phyloP scores from a whole-genome alignment of 169 alveolate genomes.

The Babesia sp. region DNA sequence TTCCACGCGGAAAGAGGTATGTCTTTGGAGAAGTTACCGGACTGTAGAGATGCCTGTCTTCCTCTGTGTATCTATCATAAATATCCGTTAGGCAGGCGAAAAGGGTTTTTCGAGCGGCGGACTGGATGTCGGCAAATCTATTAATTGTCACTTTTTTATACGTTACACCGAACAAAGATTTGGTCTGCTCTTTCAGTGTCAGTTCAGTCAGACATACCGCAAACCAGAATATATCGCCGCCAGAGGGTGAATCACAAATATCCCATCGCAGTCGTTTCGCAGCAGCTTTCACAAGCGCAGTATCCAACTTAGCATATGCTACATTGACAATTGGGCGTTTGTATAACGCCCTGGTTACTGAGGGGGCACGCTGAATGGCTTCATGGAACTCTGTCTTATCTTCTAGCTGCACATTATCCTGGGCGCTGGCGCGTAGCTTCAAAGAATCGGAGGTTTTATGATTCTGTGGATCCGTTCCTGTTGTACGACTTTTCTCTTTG shows the following conservation, averaged over 20 bases:
- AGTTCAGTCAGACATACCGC: constrained; percentile 18
- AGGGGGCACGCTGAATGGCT: neutral
- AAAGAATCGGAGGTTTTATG: neutral
- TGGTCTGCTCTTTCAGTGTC: constrained; percentile 8
- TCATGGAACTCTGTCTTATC: neutral
- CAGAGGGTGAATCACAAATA: constrained; percentile 1
- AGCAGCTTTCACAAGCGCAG: constrained; percentile 29
- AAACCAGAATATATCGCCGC: constrained; percentile 65
- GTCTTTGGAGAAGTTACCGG: constrained; percentile 33
- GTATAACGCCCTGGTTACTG: neutral
- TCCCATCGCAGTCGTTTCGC: constrained; percentile 55
- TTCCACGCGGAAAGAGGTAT: constrained; percentile 40
- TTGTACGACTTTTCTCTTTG: no score
- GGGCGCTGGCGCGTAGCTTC: neutral
- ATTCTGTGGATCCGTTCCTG: neutral
- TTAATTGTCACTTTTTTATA: constrained; percentile 38
- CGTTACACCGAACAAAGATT: constrained; percentile 18
- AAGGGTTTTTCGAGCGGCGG: constrained; percentile 38
- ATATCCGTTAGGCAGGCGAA: constrained; percentile 47
- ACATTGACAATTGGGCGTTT: constrained; percentile 47
- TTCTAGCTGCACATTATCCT: neutral
- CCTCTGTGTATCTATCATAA: constrained; percentile 23
- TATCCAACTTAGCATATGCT: constrained; percentile 39
- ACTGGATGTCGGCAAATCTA: constrained; percentile 44
- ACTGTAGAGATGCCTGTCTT: constrained; percentile 14